These are phyloP conservation scores for Aschersonia sp. DNA, from an alignment of 2,329 filamentous ascomycete species.

Conservation along the genomic window DNA sequence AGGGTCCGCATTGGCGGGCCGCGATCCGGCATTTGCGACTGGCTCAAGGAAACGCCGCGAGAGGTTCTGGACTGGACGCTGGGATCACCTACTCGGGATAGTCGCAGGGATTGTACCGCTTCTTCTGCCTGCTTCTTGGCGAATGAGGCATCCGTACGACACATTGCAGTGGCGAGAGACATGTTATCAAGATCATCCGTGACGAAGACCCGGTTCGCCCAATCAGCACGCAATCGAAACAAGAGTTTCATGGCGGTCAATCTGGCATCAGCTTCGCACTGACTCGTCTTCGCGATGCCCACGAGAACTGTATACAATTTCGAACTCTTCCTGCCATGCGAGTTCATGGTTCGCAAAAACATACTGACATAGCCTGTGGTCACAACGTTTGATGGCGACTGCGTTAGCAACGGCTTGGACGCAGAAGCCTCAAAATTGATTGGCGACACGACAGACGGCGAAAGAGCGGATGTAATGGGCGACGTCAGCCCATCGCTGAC, in stretches of 20 bases:
- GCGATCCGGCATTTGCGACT: constrained; percentile 29
- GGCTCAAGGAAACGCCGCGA: constrained; percentile 38
- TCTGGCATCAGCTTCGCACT: constrained; percentile 53
- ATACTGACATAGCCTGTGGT: constrained; percentile 58
- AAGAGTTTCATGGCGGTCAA: constrained; percentile 64
- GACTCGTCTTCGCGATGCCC: constrained; percentile 43
- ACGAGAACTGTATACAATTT: constrained; percentile 50
- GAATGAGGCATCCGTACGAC: constrained; percentile 43
- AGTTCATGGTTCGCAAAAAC: constrained; percentile 60
- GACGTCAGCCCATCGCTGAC: constrained; percentile 31
- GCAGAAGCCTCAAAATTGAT: constrained; percentile 7
- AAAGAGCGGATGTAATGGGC: constrained; percentile 18
- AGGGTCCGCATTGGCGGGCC: constrained; percentile 24
- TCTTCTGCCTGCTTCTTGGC: constrained; percentile 37
- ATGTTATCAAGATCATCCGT: constrained; percentile 57
- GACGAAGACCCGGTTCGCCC: constrained; percentile 61
- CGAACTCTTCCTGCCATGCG: constrained; percentile 48
- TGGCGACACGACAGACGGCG: constrained; percentile 10
- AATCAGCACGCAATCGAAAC: constrained; percentile 73
- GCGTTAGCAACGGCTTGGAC: constrained; percentile 10
- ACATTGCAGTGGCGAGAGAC: constrained; percentile 57
- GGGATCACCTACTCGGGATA: constrained; percentile 27
- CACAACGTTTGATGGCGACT: constrained; percentile 56
- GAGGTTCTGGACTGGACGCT: constrained; percentile 22
- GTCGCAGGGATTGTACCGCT: constrained; percentile 26